phyloP scores from a whole-genome alignment of 352 stramenopile genomes.

The Globisporangium radiosum region DNA sequence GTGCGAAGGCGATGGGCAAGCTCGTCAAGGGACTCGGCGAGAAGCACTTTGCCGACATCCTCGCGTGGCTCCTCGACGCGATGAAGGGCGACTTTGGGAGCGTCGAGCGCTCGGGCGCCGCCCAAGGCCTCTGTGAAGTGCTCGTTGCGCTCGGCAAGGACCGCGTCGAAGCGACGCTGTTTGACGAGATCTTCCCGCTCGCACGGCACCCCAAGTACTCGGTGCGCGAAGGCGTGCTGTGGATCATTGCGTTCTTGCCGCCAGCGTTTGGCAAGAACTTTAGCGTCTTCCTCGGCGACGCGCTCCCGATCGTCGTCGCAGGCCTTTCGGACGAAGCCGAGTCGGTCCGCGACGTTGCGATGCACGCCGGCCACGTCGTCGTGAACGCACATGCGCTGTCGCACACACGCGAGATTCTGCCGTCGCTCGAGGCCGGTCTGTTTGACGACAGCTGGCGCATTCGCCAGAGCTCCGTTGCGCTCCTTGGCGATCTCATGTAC shows the following conservation, averaged over 20 bases:
- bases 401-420: slow-evolving; percentile 96
- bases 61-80: slow-evolving; percentile 96
- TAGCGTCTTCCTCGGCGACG: slow-evolving; percentile 89
- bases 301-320: slow-evolving; percentile 94
- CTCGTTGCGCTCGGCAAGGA: slow-evolving; percentile 81
- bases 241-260: slow-evolving; percentile 98
- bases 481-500: slow-evolving; percentile 96
- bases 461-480: slow-evolving; percentile 94
- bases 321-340: slow-evolving; percentile 98
- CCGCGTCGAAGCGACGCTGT: slow-evolving; percentile 61
- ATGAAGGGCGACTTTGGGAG: slow-evolving; percentile 93
- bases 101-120: slow-evolving; percentile 96
- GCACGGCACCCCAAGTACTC: slow-evolving; percentile 90
- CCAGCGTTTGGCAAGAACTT: slow-evolving; percentile 93
- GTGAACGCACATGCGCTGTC: slow-evolving; percentile 95
- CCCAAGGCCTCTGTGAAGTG: slow-evolving; percentile 97
- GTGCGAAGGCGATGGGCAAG: slow-evolving; percentile 93
- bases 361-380: slow-evolving; percentile 96
- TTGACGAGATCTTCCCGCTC: slow-evolving; percentile 95
- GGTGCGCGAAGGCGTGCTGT: slow-evolving; percentile 97
- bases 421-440: slow-evolving; percentile 94
- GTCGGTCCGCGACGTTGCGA: slow-evolving; percentile 95
- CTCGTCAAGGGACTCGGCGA: slow-evolving; percentile 95
- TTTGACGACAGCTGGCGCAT: slow-evolving; percentile 99
- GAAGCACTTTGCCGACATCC: slow-evolving; percentile 92